Evolutionary conservation across 176 grass and related monocot genomes (phyloP).

Genomic region (Triticum turgidum): DNA sequence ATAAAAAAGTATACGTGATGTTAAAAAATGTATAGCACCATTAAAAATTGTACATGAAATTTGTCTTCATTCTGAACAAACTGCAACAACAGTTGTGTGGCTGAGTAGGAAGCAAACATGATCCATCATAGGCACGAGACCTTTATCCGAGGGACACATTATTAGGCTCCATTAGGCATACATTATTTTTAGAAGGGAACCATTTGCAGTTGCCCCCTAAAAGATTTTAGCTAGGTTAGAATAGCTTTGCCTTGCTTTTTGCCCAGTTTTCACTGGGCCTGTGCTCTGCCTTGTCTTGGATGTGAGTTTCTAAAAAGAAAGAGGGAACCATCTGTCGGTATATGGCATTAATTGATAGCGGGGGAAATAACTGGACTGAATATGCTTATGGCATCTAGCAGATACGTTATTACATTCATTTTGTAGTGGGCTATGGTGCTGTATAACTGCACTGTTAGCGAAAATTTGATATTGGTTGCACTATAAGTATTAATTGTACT

Average conservation of each 20-base stretch:
- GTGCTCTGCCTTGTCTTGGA: no score
- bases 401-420: neutral
- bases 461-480: no score
- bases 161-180: slow-evolving; percentile 12
- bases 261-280: no score
- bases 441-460: neutral
- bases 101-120: slow-evolving; percentile 49
- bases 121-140: slow-evolving; percentile 56
- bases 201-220: no score
- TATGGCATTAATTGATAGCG: neutral
- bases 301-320: no score
- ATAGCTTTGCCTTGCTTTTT: no score
- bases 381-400: neutral
- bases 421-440: neutral
- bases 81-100: neutral
- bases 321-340: slow-evolving; percentile 26
- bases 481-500: no score
- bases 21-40: no score
- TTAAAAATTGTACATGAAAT: no score
- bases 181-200: neutral
- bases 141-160: slow-evolving; percentile 45
- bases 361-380: neutral
- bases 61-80: neutral
- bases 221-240: no score
- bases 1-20: no score